Base-by-base conservation (phyloP, 2,329 filamentous ascomycete species). In the Anthostomella pinea region DNA sequence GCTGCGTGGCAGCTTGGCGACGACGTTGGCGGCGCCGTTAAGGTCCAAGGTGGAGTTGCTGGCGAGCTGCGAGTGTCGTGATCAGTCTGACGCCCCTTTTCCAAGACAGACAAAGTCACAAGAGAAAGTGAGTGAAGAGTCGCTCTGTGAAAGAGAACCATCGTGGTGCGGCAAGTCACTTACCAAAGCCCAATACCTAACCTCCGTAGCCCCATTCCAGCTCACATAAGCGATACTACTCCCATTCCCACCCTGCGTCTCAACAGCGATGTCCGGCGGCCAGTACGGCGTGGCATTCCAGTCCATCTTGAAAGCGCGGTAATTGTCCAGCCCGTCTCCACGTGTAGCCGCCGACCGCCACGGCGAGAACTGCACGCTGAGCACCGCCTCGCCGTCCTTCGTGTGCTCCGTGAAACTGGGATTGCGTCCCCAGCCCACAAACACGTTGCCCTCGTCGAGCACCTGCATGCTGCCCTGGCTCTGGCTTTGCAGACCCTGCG, bases 141-240 rank as follows among this genome's bases (percentile, higher is more conserved):
- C n/a, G n/a, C n/a, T n/a, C n/a, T n/a, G n/a, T n/a, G n/a, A n/a
- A n/a, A n/a, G n/a, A n/a, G n/a, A n/a, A n/a, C n/a, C n/a, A n/a
- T n/a, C n/a, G n/a, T n/a, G n/a, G n/a, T 19, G 10, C 9, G 13
- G 27, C 7, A 9, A 17, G n/a, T n/a, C n/a, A 38, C 39, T 35
- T 28, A 47, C 38, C 13, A 48, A 14, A 13, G 38, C 41, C 45
- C 45, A 48, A 6, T 23, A 21, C 22, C 25, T 36, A 9, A 43
- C 40, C 36, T 43, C 36, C n/a, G 40, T 43, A 10, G 40, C 40
- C 15, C 40, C 40, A 22, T 43, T 43, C 40, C 40, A 43, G 21
- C 36, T 39, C 15, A 43, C 20, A 26, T 43, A 43, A 6, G 33
- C 36, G 6, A 21, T 36, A 13, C 19, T 18, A 16, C 27, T 33